A percentile compares a stretch with the other conserved stretches of the same genome.
These are phyloP conservation scores for Melanopsichium pennsylvanicum DNA, from an alignment of 1,284 basidiomycete species.

Conservation along the genomic window DNA sequence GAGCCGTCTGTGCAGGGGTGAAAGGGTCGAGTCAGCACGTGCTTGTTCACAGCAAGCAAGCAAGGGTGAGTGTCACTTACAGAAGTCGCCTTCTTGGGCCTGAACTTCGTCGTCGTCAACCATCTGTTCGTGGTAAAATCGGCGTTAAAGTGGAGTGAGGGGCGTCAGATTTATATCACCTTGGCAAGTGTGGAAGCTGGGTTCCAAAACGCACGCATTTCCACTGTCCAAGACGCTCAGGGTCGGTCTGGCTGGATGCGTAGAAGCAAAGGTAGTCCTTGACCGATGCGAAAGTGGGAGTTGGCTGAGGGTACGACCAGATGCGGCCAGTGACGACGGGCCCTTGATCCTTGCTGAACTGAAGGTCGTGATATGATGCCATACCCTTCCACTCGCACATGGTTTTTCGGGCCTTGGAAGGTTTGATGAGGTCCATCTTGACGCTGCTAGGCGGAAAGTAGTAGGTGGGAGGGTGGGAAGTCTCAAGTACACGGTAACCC, in stretches of 20 bases:
- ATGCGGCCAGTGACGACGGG: slow-evolving; percentile 46
- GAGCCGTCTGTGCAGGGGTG: slow-evolving; percentile 42
- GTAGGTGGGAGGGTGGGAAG: slow-evolving; percentile 60
- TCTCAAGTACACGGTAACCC: slow-evolving; percentile 62
- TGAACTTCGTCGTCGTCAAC: slow-evolving; percentile 58
- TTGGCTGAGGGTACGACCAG: slow-evolving; percentile 62
- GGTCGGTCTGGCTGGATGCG: slow-evolving; percentile 50
- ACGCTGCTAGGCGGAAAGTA: slow-evolving; percentile 58
- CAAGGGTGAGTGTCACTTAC: slow-evolving; percentile 26
- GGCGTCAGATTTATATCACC: too few species aligned
- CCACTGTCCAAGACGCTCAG: slow-evolving; percentile 49
- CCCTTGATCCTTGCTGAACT: slow-evolving; percentile 35
- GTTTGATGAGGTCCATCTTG: slow-evolving; percentile 39
- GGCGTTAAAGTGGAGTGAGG: too few species aligned
- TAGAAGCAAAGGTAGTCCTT: slow-evolving; percentile 64
- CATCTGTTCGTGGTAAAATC: slow-evolving; percentile 32
- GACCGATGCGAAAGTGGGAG: slow-evolving; percentile 44
- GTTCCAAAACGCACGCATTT: slow-evolving; percentile 50
- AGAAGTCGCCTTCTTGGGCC: slow-evolving; percentile 62
- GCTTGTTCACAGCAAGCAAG: too few species aligned
- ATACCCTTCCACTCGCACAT: slow-evolving; percentile 64
- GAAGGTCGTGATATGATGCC: slow-evolving; percentile 58
- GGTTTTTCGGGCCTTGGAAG: slow-evolving; percentile 52
- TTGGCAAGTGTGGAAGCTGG: too few species aligned
- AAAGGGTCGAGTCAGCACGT: not conserved